Evolutionary conservation across 331 rosid genomes (phyloP).

Genomic region (Malus hybrid): DNA sequence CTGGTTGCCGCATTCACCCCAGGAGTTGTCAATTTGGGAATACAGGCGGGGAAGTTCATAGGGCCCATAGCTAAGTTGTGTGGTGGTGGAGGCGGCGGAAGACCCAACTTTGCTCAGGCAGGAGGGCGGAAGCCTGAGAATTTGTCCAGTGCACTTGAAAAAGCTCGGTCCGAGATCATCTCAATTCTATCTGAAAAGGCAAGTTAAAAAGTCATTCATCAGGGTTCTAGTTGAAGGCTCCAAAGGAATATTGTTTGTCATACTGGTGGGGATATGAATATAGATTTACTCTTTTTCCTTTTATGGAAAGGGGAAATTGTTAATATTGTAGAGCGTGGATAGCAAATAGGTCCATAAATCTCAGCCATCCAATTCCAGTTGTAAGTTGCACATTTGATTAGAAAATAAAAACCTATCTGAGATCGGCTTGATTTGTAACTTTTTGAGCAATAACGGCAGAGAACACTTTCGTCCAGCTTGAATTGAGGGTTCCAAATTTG

Average conservation of each 20-base stretch:
- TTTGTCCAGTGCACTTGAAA: constrained; percentile 59
- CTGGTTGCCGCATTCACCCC: constrained; percentile 88
- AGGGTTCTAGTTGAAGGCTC: not conserved
- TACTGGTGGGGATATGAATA: not conserved
- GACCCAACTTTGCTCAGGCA: constrained; percentile 95
- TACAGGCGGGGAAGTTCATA: constrained; percentile 89
- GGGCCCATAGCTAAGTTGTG: constrained; percentile 84
- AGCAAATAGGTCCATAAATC: not conserved
- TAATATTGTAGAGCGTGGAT: not conserved
- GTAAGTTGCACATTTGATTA: not conserved
- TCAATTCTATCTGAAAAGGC: constrained; percentile 48
- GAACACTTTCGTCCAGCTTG: too few species aligned
- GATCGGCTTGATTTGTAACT: not conserved
- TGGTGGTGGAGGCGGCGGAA: constrained; percentile 95
- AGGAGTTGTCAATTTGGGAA: constrained; percentile 58
- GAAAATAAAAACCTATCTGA: not conserved
- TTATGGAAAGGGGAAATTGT: not conserved
- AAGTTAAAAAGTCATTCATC: constrained; percentile 22
- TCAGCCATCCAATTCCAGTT: not conserved
- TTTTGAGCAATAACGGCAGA: too few species aligned
- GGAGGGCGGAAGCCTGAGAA: constrained; percentile 92
- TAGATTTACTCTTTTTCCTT: too few species aligned
- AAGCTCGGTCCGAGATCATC: constrained; percentile 62
- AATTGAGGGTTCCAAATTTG: not conserved
- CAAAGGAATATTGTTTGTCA: not conserved